Percentiles rank a stretch among this genome's conserved stretches.
These are phyloP conservation scores for Lachancea dasiensis DNA, from an alignment of 805 yeast genomes.

Conservation along the genomic window DNA sequence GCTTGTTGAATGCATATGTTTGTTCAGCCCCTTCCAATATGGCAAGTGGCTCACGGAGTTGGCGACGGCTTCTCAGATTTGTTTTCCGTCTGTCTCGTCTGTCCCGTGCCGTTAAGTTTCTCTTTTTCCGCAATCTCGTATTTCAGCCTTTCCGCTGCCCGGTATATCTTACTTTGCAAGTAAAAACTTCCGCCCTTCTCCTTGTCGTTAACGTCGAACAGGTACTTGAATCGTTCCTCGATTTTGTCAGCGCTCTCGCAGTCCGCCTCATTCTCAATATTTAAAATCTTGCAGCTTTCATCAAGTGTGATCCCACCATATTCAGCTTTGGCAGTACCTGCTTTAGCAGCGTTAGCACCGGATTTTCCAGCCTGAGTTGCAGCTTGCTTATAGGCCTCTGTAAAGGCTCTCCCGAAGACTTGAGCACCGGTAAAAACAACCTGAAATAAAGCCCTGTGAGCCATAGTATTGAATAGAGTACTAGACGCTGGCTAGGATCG, in stretches of 20 bases:
- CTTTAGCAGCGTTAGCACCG: conserved; percentile 42
- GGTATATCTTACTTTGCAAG: conserved; percentile 83
- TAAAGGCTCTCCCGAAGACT: conserved; percentile 91
- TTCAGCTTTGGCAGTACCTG: conserved; percentile 37
- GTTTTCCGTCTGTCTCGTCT: not conserved
- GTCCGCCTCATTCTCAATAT: conserved; percentile 55
- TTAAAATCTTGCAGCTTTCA: conserved; percentile 88
- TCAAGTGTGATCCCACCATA: conserved; percentile 76
- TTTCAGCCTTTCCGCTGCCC: conserved; percentile 89
- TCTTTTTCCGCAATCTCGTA: conserved; percentile 48
- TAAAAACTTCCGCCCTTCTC: conserved; percentile 97
- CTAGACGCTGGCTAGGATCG: no score
- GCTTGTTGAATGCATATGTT: no score
- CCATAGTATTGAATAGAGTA: conserved; percentile 49
- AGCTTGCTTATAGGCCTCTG: conserved; percentile 95
- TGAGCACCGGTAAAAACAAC: conserved; percentile 92
- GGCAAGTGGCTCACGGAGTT: not conserved
- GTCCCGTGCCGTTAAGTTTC: conserved; percentile 7
- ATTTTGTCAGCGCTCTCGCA: conserved; percentile 49
- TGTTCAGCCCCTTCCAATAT: no score
- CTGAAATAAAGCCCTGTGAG: conserved; percentile 85
- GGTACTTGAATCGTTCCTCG: conserved; percentile 66
- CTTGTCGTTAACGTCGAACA: conserved; percentile 83
- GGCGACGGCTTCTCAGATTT: conserved; percentile 1
- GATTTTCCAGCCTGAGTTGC: conserved; percentile 87